Evolutionary conservation across 2,329 filamentous ascomycete species (phyloP).

Genomic region (Domatiomyces globalis): DNA sequence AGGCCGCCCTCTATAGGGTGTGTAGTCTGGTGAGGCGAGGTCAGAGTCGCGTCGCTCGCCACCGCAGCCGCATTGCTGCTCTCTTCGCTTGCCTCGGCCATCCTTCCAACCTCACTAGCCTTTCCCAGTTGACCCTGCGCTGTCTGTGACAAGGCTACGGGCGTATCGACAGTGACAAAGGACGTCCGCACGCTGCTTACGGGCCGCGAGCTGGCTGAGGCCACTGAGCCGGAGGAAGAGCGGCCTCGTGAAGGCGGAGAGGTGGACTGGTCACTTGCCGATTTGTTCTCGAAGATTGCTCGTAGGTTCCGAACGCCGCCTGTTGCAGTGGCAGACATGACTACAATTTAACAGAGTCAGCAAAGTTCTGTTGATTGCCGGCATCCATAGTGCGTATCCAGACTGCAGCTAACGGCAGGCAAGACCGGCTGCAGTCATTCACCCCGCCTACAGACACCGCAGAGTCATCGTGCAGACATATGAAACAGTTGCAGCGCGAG

Average conservation of each 20-base stretch:
- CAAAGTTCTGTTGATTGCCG: background rate
- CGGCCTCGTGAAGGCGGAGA: slow-evolving; percentile 56
- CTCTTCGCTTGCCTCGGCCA: slow-evolving; percentile 17
- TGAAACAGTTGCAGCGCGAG: too few relatives aligned
- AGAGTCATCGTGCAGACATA: too few relatives aligned
- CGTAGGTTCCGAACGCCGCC: slow-evolving; percentile 60
- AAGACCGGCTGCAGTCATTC: too few relatives aligned
- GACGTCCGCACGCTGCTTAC: slow-evolving; percentile 62
- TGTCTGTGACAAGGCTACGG: slow-evolving; percentile 13
- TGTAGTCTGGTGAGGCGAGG: background rate
- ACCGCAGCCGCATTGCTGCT: background rate
- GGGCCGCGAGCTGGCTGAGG: slow-evolving; percentile 39
- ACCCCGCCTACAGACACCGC: too few relatives aligned
- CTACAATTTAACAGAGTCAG: slow-evolving; percentile 8
- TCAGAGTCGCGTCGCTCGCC: background rate
- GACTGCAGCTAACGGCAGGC: too few relatives aligned
- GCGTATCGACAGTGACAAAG: slow-evolving; percentile 56
- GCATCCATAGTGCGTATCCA: background rate
- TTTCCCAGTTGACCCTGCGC: slow-evolving; percentile 29
- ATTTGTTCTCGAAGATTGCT: slow-evolving; percentile 65
- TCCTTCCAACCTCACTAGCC: slow-evolving; percentile 22
- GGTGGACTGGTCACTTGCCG: slow-evolving; percentile 41
- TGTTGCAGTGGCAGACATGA: slow-evolving; percentile 26
- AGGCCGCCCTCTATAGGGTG: slow-evolving; percentile 8
- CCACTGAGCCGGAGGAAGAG: slow-evolving; percentile 42